A percentile compares a stretch with the other conserved stretches of the same genome.
phyloP scores from a whole-genome alignment of 2,329 filamentous ascomycete species.

The Cadophora sp. region DNA sequence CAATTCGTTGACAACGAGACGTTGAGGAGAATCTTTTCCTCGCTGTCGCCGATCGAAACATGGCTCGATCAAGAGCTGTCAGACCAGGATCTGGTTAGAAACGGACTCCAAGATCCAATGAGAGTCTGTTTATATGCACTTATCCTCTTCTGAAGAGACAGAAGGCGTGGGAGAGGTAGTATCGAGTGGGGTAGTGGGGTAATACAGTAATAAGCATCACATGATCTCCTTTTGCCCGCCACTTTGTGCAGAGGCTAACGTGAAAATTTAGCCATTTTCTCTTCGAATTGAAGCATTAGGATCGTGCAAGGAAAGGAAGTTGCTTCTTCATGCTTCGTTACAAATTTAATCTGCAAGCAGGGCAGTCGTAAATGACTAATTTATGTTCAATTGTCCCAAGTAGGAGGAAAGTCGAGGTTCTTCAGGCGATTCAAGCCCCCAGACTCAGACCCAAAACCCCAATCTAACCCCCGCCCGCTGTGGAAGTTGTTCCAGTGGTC shows the following conservation, averaged over 20 bases:
- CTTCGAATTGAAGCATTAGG: not conserved
- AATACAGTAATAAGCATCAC: not conserved
- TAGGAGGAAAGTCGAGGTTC: not conserved
- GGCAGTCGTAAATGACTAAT: not conserved
- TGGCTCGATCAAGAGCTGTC: not conserved
- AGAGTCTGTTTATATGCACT: slow-evolving; percentile 9
- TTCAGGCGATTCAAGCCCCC: not conserved
- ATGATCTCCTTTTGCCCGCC: not conserved
- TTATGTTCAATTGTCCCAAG: not conserved
- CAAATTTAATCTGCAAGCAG: not conserved
- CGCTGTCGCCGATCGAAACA: not conserved
- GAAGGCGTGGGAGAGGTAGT: slow-evolving; percentile 6
- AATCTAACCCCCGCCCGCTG: not conserved
- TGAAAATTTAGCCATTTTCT: not conserved
- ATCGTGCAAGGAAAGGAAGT: not conserved
- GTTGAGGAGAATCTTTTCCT: not conserved
- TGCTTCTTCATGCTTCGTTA: not conserved
- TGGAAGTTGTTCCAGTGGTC: not conserved
- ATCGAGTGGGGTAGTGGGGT: slow-evolving; percentile 7
- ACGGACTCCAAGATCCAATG: slow-evolving; percentile 6
- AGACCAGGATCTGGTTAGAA: not conserved
- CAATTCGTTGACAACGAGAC: not conserved
- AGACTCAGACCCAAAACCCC: not conserved
- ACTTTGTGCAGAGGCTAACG: not conserved
- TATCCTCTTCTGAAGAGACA: slow-evolving; percentile 4